Evolutionary conservation across 2,329 filamentous ascomycete species (phyloP), one percentile per base, ranked within the genome.

Genomic region (Myrmaecium sp.): DNA sequence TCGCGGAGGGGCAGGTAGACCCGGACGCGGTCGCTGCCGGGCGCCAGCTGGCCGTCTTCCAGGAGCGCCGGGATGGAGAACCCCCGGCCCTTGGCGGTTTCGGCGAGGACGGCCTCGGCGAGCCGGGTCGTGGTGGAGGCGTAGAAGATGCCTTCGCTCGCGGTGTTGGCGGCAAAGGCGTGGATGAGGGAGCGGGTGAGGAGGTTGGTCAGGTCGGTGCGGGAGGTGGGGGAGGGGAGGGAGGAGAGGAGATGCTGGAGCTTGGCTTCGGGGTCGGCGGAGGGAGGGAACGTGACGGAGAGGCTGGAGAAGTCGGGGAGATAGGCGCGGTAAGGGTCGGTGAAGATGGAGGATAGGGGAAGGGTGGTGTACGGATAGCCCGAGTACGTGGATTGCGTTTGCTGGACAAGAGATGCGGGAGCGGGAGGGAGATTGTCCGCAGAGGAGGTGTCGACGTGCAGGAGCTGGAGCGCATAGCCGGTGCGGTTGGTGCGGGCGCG

Each of bases 1-100:
- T 98, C 89, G 30, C 84, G 71, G 23, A 93, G 51, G 0, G 86
- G 84, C 43, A 83, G 84, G 52, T 80, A 76, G 36, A 91, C 68
- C 28, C 57, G 49, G 17, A 70, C 40, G n/a, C n/a, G n/a, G n/a
- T n/a, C n/a, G n/a, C n/a, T n/a, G 11, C 62, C 67, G 41, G 60
- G 61, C 2, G 65, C 62, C 6, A 67, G 64, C 24, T 60, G 52
- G 4, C 82, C 83, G 47, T 95, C 89, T 26, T 73, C 70, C 10
- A 84, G 68, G 38, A 79, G 69, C 72, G 76, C 86, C 1, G 84
- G 80, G 12, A 95, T 55, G 4, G 77, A 70, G 38, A 76, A 83
- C 1, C 86, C 89, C 25, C 86, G 68, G 1, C 89, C 89, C 53
- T 93, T 94, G 14, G 86, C 83, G 3, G 86, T 83, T 53, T 89